Conservation (phyloP, 2,329 filamentous ascomycete genomes). For the Rhinocladiella mackenziei region DNA sequence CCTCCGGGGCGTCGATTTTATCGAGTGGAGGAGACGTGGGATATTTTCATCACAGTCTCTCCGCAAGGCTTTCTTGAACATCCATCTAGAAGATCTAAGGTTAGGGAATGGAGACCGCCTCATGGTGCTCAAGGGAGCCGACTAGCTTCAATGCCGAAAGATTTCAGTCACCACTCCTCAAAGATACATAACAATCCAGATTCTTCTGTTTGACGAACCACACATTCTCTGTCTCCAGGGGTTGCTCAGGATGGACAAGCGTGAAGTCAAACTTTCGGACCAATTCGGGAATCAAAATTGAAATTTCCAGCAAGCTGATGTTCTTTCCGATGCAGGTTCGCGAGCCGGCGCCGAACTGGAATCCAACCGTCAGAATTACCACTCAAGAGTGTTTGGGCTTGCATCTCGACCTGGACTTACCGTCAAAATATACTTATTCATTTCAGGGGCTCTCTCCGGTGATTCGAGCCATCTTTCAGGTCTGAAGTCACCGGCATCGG, state of each 20-base stretch:
- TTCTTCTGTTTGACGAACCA: conserved; percentile 47
- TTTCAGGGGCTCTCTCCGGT: conserved; percentile 36
- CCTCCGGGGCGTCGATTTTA: too few relatives aligned
- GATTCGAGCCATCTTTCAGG: conserved; percentile 68
- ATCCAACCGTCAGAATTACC: too few relatives aligned
- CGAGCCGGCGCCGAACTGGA: conserved; percentile 19
- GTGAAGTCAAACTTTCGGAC: conserved; percentile 24
- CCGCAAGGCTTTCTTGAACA: too few relatives aligned
- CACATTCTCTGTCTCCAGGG: conserved; percentile 32
- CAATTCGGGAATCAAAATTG: conserved; percentile 23
- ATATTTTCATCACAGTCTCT: too few relatives aligned
- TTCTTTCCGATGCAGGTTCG: conserved; percentile 24
- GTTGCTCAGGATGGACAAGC: conserved; percentile 18
- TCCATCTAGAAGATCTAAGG: too few relatives aligned
- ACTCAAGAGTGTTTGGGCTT: too few relatives aligned
- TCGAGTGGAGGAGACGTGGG: too few relatives aligned
- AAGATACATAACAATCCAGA: conserved; percentile 18
- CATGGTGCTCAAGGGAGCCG: too few relatives aligned
- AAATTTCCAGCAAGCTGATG: conserved; percentile 20
- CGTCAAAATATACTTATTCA: conserved; percentile 41
- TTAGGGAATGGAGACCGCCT: background rate
- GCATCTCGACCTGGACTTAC: too few relatives aligned
- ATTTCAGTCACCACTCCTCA: conserved; percentile 11
- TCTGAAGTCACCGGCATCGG: conserved; percentile 54
- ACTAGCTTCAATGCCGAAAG: too few relatives aligned